Percentiles rank a stretch among this genome's conserved stretches.
phyloP scores from a whole-genome alignment of 768 basidiomycete species.

The Lyophyllum semitale region DNA sequence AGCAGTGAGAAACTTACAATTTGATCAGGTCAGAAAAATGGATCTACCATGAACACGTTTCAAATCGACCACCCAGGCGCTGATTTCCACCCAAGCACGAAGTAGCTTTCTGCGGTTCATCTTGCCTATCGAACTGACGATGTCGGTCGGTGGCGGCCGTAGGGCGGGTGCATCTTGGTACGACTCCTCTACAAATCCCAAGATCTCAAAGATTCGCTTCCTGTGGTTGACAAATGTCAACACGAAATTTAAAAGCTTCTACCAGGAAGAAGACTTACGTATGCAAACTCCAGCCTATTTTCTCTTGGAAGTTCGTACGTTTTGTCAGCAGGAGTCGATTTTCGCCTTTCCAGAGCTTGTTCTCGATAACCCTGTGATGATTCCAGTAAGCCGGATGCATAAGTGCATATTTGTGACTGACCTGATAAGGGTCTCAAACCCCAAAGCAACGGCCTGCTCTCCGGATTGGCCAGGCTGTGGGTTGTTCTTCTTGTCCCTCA shows the following conservation, averaged over 20 bases:
- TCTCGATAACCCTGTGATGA: conserved; percentile 64
- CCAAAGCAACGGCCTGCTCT: conserved; percentile 55
- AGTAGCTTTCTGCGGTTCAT: conserved; percentile 63
- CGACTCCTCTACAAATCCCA: conserved; percentile 43
- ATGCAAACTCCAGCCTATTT: conserved; percentile 12
- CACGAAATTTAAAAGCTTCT: conserved; percentile 19
- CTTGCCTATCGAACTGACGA: conserved; percentile 43
- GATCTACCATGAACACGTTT: conserved; percentile 45
- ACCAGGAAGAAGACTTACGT: conserved; percentile 41
- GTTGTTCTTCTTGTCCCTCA: conserved; percentile 58
- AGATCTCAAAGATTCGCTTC: conserved; percentile 43
- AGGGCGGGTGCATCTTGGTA: conserved; percentile 46
- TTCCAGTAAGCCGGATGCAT: conserved; percentile 8
- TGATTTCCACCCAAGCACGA: conserved; percentile 79
- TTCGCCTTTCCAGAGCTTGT: conserved; percentile 74
- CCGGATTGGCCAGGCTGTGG: conserved; percentile 57
- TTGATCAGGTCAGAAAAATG: not conserved
- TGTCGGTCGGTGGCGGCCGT: conserved; percentile 57
- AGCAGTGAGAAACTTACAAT: conserved; percentile 11
- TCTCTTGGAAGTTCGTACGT: conserved; percentile 7
- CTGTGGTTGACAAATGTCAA: conserved; percentile 24
- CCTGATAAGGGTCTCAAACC: conserved; percentile 69
- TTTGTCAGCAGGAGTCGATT: conserved; percentile 53
- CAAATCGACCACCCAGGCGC: conserved; percentile 67
- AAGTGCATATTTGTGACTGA: conserved; percentile 34